Conservation (phyloP, 2,329 filamentous ascomycete species). For the Akanthomyces dipterigenus region DNA sequence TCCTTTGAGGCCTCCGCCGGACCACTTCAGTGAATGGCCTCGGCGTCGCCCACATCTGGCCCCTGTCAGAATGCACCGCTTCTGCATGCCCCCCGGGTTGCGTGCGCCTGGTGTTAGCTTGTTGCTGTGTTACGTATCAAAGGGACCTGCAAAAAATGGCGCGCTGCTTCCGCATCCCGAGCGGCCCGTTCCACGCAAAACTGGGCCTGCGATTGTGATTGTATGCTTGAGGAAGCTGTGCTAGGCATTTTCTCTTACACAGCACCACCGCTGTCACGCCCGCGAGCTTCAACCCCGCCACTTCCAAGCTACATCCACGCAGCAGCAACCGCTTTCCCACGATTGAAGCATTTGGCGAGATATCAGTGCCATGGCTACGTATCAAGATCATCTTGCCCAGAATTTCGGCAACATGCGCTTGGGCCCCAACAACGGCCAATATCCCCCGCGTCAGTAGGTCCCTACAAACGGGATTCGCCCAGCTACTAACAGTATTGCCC, state of each 20-base stretch:
- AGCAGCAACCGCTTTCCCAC: neutral
- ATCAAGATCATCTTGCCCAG: slow-evolving; percentile 10
- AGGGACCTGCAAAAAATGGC: neutral
- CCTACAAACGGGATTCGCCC: neutral
- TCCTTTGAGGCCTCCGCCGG: too few relatives aligned
- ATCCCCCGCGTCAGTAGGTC: neutral
- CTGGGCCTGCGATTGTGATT: neutral
- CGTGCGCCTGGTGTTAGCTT: too few relatives aligned
- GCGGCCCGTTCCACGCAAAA: neutral
- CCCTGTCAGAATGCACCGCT: too few relatives aligned
- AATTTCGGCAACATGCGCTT: slow-evolving; percentile 11
- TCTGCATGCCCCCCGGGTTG: too few relatives aligned
- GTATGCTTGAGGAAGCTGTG: neutral
- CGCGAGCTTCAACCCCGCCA: neutral
- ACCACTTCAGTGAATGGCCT: too few relatives aligned
- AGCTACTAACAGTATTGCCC: neutral
- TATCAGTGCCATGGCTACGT: neutral
- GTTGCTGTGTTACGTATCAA: neutral
- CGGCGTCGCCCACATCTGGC: too few relatives aligned
- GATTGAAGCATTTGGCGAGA: neutral
- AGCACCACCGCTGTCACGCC: neutral
- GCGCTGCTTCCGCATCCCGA: slow-evolving; percentile 3
- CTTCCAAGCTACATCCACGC: neutral
- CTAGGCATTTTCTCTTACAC: slow-evolving; percentile 2
- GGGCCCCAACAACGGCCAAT: slow-evolving; percentile 10